Evolutionary conservation across 1,139 yeast species (phyloP).

Genomic region (Saccharomyces hybrid): DNA sequence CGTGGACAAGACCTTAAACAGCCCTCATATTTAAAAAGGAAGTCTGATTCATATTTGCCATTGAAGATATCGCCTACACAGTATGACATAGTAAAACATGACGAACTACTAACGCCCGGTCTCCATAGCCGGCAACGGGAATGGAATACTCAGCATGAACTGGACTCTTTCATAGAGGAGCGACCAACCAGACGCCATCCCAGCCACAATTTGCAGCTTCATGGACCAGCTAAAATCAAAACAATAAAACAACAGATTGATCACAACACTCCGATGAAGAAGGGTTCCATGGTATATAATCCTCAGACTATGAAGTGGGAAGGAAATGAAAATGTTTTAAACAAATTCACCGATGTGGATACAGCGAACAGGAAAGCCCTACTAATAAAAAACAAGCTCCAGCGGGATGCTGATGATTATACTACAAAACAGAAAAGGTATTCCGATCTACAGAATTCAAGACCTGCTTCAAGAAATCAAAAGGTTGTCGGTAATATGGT

Average conservation of each 20-base stretch:
- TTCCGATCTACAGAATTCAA: not conserved
- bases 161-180: conserved; percentile 23
- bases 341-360: conserved; percentile 36
- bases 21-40: not conserved
- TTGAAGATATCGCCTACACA: conserved; percentile 23
- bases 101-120: conserved; percentile 24
- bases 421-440: no score
- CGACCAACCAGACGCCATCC: not conserved
- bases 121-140: conserved; percentile 21
- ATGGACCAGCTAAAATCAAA: conserved; percentile 21
- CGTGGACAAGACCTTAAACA: conserved; percentile 14
- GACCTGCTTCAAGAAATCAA: conserved; percentile 9
- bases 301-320: conserved; percentile 48
- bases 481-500: conserved; percentile 43
- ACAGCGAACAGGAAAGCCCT: conserved; percentile 19
- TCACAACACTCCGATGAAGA: conserved; percentile 28
- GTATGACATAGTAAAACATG: conserved; percentile 24
- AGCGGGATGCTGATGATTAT: not conserved
- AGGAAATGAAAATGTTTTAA: conserved; percentile 49
- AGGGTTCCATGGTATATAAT: conserved; percentile 43
- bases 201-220: not conserved
- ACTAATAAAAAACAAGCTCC: conserved; percentile 16
- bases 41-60: conserved; percentile 5
- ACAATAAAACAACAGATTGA: conserved; percentile 32
- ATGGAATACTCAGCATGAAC: conserved; percentile 13